Percentiles rank a stretch among this genome's conserved stretches.
These are phyloP conservation scores for Achlya hypogyna DNA, from an alignment of 352 stramenopile genomes.

Conservation along the genomic window DNA sequence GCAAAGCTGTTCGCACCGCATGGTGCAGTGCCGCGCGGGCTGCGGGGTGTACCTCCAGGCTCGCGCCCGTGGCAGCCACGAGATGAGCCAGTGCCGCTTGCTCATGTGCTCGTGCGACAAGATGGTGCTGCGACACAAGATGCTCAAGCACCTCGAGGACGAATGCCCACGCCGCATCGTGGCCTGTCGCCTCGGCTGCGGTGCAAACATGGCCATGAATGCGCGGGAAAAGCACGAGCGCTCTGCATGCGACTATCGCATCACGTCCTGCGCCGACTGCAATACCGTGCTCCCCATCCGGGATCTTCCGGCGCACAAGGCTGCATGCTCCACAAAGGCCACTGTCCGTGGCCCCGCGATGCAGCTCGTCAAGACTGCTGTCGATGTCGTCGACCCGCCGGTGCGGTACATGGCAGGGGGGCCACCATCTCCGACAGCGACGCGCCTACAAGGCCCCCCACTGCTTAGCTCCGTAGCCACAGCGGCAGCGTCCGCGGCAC, in stretches of 20 bases:
- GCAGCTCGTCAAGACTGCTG: no score
- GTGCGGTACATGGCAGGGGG: no score
- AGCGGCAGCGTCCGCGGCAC: background rate
- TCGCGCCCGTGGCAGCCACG: conserved; percentile 43
- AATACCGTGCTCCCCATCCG: background rate
- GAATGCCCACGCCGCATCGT: conserved; percentile 34
- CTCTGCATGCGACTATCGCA: conserved; percentile 33
- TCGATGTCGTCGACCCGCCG: no score
- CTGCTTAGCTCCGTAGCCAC: background rate
- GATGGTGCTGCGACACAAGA: conserved; percentile 54
- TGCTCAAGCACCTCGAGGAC: conserved; percentile 20
- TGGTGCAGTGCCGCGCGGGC: conserved; percentile 40
- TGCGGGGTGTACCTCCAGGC: conserved; percentile 43
- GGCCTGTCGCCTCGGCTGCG: conserved; percentile 34
- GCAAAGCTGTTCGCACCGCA: conserved; percentile 30
- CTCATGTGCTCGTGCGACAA: conserved; percentile 53
- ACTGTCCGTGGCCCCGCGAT: background rate
- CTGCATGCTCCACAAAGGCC: background rate
- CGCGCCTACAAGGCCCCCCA: background rate
- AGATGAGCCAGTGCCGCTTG: conserved; percentile 57
- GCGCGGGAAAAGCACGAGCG: conserved; percentile 46
- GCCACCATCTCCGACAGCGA: background rate
- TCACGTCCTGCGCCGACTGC: conserved; percentile 34
- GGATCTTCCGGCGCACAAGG: background rate
- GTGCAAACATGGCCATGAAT: conserved; percentile 25